Conservation (phyloP, 805 yeast genomes). For the Sporopachydermia quercuum region DNA sequence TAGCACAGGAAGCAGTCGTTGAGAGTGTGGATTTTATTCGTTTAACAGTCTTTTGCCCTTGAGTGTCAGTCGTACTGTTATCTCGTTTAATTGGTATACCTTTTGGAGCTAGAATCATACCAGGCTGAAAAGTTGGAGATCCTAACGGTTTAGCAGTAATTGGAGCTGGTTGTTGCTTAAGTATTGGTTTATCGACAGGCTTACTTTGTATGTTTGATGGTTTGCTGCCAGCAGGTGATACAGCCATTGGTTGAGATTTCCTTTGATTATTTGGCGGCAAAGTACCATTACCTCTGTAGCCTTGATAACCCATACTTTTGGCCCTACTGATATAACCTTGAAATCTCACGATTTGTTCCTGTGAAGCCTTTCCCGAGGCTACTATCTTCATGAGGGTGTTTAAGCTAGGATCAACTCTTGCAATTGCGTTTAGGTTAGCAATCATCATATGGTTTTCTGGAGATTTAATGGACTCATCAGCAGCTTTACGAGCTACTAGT, state of each 20-base stretch:
- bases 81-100: no score
- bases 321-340: slow-evolving; percentile 74
- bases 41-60: not conserved
- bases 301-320: slow-evolving; percentile 43
- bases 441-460: slow-evolving; percentile 71
- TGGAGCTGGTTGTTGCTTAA: no score
- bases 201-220: no score
- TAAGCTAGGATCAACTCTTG: slow-evolving; percentile 53
- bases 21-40: no score
- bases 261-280: slow-evolving; percentile 2
- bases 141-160: not conserved
- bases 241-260: not conserved
- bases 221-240: not conserved
- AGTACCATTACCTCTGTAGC: slow-evolving; percentile 12
- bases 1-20: no score
- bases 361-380: slow-evolving; percentile 67
- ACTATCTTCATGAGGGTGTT: slow-evolving; percentile 69
- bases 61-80: not conserved
- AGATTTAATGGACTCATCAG: slow-evolving; percentile 31
- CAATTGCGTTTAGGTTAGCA: slow-evolving; percentile 69
- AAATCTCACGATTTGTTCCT: slow-evolving; percentile 59
- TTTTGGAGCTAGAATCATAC: no score
- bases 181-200: no score
- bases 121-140: not conserved
- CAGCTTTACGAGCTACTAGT: slow-evolving; percentile 15